A percentile compares a stretch with the other conserved stretches of the same genome.
Evolutionary conservation across 2,329 filamentous ascomycete genomes (phyloP).

Genomic region (Proliferodiscus dingleyae): DNA sequence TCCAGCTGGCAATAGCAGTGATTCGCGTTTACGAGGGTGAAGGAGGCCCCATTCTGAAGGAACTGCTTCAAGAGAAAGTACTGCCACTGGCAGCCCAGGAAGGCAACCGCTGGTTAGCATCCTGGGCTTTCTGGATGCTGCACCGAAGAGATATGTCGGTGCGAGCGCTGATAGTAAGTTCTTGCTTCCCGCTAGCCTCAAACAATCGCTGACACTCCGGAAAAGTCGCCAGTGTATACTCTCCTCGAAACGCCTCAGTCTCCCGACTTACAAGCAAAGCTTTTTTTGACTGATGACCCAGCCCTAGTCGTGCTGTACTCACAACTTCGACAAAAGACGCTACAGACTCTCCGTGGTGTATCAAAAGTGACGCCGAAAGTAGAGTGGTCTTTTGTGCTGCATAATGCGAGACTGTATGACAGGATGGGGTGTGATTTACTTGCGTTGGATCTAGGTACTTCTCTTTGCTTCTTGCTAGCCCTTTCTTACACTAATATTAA

Average conservation of each 20-base stretch:
- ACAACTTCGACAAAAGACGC: conserved; percentile 73
- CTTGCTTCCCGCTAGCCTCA: background rate
- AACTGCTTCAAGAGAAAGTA: conserved; percentile 74
- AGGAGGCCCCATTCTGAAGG: conserved; percentile 64
- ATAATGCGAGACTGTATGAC: conserved; percentile 78
- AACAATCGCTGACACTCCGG: background rate
- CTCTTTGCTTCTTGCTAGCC: conserved; percentile 13
- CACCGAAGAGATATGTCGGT: conserved; percentile 78
- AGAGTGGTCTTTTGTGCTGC: conserved; percentile 86
- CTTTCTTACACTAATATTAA: conserved; percentile 13
- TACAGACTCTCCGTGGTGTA: conserved; percentile 81
- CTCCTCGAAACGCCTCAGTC: conserved; percentile 65
- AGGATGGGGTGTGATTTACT: conserved; percentile 92
- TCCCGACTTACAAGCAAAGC: conserved; percentile 67
- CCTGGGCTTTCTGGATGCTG: conserved; percentile 94
- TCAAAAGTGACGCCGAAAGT: conserved; percentile 71
- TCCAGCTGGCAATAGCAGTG: conserved; percentile 85
- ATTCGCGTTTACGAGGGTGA: conserved; percentile 86
- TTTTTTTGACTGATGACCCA: conserved; percentile 87
- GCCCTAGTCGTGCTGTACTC: conserved; percentile 82
- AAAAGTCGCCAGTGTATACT: conserved; percentile 71
- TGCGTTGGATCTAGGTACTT: conserved; percentile 73
- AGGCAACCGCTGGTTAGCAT: conserved; percentile 89
- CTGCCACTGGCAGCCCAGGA: conserved; percentile 71
- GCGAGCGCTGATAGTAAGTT: conserved; percentile 68